Evolutionary conservation across 2,329 filamentous ascomycete species (phyloP).

Genomic region (Aspergillus ibericus): DNA sequence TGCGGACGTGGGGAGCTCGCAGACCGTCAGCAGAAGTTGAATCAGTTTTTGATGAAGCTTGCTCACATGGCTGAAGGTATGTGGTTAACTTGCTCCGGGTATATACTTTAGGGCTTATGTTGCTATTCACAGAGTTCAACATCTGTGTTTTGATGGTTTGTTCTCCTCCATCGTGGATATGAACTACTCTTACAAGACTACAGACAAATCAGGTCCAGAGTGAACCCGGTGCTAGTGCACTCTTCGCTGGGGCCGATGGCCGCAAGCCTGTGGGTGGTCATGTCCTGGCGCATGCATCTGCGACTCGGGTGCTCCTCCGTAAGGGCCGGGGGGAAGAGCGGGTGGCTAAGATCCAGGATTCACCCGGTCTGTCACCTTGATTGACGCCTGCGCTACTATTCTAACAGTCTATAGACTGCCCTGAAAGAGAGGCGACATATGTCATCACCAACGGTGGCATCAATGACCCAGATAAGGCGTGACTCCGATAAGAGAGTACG

Average conservation of each 20-base stretch:
- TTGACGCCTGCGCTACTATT: not conserved
- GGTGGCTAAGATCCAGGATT: constrained; percentile 68
- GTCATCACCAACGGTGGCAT: constrained; percentile 70
- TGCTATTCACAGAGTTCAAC: constrained; percentile 58
- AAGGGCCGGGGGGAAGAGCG: constrained; percentile 70
- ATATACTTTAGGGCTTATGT: constrained; percentile 7
- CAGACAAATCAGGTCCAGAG: constrained; percentile 72
- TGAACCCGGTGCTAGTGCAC: constrained; percentile 66
- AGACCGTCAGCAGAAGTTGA: constrained; percentile 68
- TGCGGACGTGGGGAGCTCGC: constrained; percentile 66
- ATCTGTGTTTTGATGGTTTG: constrained; percentile 62
- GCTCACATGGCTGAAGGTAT: constrained; percentile 64
- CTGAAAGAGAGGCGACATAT: constrained; percentile 68
- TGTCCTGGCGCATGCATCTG: constrained; percentile 67
- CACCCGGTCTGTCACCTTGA: constrained; percentile 53
- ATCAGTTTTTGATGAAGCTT: constrained; percentile 63
- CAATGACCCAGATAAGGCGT: constrained; percentile 65
- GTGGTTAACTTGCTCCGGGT: constrained; percentile 2
- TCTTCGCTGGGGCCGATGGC: constrained; percentile 68
- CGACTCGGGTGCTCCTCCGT: constrained; percentile 64
- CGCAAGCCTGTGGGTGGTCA: constrained; percentile 68
- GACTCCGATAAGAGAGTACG: constrained; percentile 13
- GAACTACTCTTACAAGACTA: not conserved
- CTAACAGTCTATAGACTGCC: constrained; percentile 55
- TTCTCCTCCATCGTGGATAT: not conserved